Evolutionary conservation across 108 stramenopile species (phyloP), one percentile per base, ranked within the genome.

Genomic region (Nitzschia inconspicua): DNA sequence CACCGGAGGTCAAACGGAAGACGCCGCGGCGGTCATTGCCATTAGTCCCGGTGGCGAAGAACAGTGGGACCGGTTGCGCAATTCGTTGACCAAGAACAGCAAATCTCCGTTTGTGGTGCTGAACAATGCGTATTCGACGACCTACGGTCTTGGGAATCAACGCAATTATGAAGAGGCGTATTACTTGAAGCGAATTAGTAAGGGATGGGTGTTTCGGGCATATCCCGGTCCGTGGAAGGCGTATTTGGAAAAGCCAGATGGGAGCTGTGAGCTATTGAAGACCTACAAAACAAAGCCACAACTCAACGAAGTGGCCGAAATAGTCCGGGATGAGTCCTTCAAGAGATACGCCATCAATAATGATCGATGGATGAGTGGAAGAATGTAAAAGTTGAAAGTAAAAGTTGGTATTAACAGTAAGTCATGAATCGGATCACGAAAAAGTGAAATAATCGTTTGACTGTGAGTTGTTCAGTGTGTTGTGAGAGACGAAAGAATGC

Each of bases 161-260:
- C 73, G 68, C 29, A 80, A 81, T 7, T 87, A 78, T 43, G 86
- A 94, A 57, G 93, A 91, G 48, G 83, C 79, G 8, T 86, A 83
- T 73, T 94, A 89, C 53, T 46, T 92, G 24, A 95, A 95, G 68
- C 46, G 94, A 44, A 86, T 95, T 27, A 78, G 76, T 25, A 92
- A 91, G 63, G 94, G 94, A 32, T 95, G 86, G 73, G 75, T 94
- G 3, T 95, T 80, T 57, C 76, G 91, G 18, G 31, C 70, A 1
- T 89, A 75, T 55, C 94, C 94, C n/a, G 88, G 88, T 1, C 76
- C 80, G 11, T 95, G 94, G 94, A 65, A 88, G 68, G 91, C 94
- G 9, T 82, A 83, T 37, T 31, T 95, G 16, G 94, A 95, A 61
- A 87, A 80, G 58, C 94, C 94, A 2, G 91, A 90, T 55, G 86